Evolutionary conservation across 2,329 filamentous ascomycete species (phyloP).

Genomic region (Ascocoryne sarcoides): DNA sequence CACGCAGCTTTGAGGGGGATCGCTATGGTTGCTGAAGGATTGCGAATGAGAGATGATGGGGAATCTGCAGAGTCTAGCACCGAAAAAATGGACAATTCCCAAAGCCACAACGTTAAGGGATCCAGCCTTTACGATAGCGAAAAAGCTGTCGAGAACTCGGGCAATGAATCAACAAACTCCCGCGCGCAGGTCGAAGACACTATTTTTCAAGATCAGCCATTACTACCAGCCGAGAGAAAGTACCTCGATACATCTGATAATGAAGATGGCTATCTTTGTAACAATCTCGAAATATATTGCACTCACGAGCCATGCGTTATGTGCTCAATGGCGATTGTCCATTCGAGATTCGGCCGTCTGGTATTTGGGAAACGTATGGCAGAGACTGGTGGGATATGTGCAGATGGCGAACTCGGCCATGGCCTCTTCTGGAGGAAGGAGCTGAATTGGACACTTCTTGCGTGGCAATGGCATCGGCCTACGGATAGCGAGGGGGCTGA

Average conservation of each 20-base stretch:
- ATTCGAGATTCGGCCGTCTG: constrained; percentile 83
- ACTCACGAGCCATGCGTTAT: constrained; percentile 95
- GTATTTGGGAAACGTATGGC: constrained; percentile 75
- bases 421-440: constrained; percentile 66
- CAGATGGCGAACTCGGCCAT: constrained; percentile 60
- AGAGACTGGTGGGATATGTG: constrained; percentile 71
- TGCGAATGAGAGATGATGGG: constrained; percentile 29
- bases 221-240: constrained; percentile 55
- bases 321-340: constrained; percentile 93
- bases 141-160: background rate
- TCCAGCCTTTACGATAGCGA: too few species aligned
- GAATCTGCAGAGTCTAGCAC: background rate
- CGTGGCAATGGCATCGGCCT: constrained; percentile 48
- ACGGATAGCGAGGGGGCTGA: background rate
- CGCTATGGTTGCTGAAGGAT: constrained; percentile 65
- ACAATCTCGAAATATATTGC: constrained; percentile 85
- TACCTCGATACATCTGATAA: constrained; percentile 50
- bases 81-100: too few species aligned
- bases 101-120: too few species aligned
- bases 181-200: constrained; percentile 5
- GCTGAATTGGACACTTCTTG: constrained; percentile 78
- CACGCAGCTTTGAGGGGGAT: constrained; percentile 73
- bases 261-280: constrained; percentile 81
- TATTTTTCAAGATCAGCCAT: constrained; percentile 57
- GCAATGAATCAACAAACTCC: background rate